These are phyloP conservation scores for Helichrysum umbraculigerum DNA, from an alignment of 129 eudicot species.

Conservation along the genomic window DNA sequence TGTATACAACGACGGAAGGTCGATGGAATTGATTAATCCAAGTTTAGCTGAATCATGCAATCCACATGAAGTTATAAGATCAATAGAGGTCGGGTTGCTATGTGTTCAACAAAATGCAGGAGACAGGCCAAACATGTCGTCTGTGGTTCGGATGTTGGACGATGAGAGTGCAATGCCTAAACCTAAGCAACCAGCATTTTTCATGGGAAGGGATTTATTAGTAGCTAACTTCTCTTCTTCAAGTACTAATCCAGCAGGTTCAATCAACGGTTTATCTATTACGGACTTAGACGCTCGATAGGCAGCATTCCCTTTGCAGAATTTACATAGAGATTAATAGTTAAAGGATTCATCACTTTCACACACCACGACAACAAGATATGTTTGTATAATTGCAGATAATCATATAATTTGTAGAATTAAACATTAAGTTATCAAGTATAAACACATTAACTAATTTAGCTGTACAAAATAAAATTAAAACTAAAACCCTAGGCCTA, in stretches of 20 bases:
- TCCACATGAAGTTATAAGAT: constrained; percentile 24
- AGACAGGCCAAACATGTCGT: constrained; percentile 28
- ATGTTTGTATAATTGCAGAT: too few relatives aligned
- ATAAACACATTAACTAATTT: too few relatives aligned
- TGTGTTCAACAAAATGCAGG: constrained; percentile 32
- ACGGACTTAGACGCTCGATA: neutral
- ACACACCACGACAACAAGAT: too few relatives aligned
- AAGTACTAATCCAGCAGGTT: neutral
- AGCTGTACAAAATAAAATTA: too few relatives aligned
- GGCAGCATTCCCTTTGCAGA: neutral
- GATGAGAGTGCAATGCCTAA: constrained; percentile 1
- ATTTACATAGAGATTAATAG: too few relatives aligned
- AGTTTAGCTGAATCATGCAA: constrained; percentile 15
- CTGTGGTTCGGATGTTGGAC: constrained; percentile 16
- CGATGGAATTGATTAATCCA: constrained; percentile 25
- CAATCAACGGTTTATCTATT: neutral
- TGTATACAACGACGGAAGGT: constrained; percentile 20
- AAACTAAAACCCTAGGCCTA: too few relatives aligned
- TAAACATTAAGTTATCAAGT: too few relatives aligned
- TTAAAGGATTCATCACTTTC: too few relatives aligned
- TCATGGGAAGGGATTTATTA: neutral
- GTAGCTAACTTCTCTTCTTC: constrained; percentile 7
- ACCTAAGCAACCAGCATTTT: constrained; percentile 20
- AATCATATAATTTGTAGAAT: too few relatives aligned
- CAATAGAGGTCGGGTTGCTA: constrained; percentile 27